A percentile compares a stretch with the other conserved stretches of the same genome.
phyloP scores from a whole-genome alignment of 371 early-diverging fungal species.

The Mortierella sp. region DNA sequence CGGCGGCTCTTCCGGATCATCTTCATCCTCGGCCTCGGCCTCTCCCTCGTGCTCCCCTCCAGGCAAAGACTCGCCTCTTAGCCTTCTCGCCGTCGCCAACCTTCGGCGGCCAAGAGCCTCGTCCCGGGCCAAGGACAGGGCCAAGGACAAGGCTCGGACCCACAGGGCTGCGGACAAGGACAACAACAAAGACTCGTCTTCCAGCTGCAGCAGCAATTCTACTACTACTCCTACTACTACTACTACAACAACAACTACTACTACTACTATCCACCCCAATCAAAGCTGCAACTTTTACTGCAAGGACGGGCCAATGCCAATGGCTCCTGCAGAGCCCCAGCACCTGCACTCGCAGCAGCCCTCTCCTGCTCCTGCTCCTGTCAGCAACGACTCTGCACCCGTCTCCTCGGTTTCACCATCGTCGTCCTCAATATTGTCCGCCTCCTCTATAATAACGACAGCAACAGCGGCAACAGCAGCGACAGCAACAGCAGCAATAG shows the following conservation, averaged over 20 bases:
- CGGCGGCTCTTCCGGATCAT: constrained; percentile 44
- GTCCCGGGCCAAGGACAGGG: constrained; percentile 2
- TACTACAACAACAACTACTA: no score
- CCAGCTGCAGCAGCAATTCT: no score
- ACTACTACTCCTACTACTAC: no score
- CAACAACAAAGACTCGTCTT: not conserved
- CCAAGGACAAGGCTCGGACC: constrained; percentile 4
- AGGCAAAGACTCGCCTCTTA: constrained; percentile 19
- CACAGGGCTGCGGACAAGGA: constrained; percentile 7
- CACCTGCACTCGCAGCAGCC: not conserved
- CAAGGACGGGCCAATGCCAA: no score
- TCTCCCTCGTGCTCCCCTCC: constrained; percentile 42
- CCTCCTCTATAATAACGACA: no score
- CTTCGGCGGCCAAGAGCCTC: constrained; percentile 30
- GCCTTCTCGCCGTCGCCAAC: constrained; percentile 24
- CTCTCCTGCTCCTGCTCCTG: constrained; percentile 3
- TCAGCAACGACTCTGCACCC: not conserved
- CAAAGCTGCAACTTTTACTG: no score
- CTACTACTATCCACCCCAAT: no score
- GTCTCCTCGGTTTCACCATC: not conserved
- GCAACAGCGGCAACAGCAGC: not conserved
- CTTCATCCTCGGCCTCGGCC: constrained; percentile 24
- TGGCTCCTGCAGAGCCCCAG: not conserved
- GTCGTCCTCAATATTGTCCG: no score
- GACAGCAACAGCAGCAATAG: not conserved